These are phyloP conservation scores for Kwoniella pini DNA, from an alignment of 768 basidiomycete species.

Conservation along the genomic window DNA sequence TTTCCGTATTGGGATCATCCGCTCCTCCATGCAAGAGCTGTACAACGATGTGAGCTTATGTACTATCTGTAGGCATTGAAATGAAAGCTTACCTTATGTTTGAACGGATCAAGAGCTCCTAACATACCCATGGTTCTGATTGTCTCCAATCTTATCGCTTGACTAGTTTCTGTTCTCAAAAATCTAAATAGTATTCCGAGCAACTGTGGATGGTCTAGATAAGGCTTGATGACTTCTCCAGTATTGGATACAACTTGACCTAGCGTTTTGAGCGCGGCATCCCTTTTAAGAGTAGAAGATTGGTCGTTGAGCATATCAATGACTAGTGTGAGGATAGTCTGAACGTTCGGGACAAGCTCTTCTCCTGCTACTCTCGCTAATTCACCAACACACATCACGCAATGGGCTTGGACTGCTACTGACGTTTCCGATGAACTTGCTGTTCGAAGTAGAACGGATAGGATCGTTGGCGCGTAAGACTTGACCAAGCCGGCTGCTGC, in stretches of 20 bases:
- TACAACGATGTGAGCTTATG: constrained; percentile 27
- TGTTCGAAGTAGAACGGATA: constrained; percentile 86
- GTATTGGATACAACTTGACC: constrained; percentile 96
- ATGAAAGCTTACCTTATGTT: constrained; percentile 69
- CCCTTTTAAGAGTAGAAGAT: constrained; percentile 74
- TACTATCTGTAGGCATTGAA: constrained; percentile 47
- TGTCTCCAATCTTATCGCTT: constrained; percentile 75
- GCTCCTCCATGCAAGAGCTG: constrained; percentile 55
- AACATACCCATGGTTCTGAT: constrained; percentile 94
- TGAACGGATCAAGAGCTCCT: constrained; percentile 93
- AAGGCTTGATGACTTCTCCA: constrained; percentile 87
- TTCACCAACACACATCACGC: constrained; percentile 92
- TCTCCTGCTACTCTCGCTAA: constrained; percentile 90
- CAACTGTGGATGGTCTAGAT: constrained; percentile 87
- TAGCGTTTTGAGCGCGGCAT: constrained; percentile 89
- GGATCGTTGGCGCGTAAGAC: constrained; percentile 90
- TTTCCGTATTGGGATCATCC: constrained; percentile 69
- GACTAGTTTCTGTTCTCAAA: constrained; percentile 70
- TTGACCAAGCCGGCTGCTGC: constrained; percentile 93
- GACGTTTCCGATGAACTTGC: constrained; percentile 71
- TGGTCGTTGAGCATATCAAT: constrained; percentile 87
- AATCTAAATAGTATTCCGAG: constrained; percentile 82
- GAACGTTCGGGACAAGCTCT: constrained; percentile 77
- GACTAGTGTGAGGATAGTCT: constrained; percentile 85
- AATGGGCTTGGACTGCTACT: constrained; percentile 84